Evolutionary conservation across 805 yeast genomes (phyloP).

Genomic region (Candida loeiensis): DNA sequence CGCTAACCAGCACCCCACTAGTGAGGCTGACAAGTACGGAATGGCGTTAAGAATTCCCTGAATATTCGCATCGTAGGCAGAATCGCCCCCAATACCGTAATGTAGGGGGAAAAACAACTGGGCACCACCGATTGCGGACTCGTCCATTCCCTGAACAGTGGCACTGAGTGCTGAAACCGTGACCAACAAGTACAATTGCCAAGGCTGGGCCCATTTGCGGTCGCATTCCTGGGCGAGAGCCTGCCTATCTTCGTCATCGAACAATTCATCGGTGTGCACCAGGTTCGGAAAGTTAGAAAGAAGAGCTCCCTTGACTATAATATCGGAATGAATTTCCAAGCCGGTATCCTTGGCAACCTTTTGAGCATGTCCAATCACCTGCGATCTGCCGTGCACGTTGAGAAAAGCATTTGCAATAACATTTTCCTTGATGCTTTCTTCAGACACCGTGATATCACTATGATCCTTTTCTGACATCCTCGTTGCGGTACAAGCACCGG

Average conservation of each 20-base stretch:
- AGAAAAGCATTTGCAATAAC: constrained; percentile 6
- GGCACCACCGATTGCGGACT: constrained; percentile 18
- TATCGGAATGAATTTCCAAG: not conserved
- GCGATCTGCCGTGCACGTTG: not conserved
- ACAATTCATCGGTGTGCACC: not conserved
- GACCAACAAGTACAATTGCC: constrained; percentile 5
- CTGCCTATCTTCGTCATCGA: not conserved
- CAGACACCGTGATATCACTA: not conserved
- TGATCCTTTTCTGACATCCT: not conserved
- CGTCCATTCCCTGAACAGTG: constrained; percentile 15
- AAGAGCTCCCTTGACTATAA: constrained; percentile 6
- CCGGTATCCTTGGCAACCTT: not conserved
- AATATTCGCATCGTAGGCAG: constrained; percentile 11
- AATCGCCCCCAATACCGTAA: constrained; percentile 3
- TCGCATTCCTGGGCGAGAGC: not conserved
- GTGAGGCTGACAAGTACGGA: constrained; percentile 13
- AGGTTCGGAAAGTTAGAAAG: constrained; percentile 2
- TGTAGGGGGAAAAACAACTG: constrained; percentile 10
- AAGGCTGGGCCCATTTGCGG: constrained; percentile 5
- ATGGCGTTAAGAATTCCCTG: constrained; percentile 13
- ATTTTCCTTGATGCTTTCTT: not conserved
- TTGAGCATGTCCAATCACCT: constrained; percentile 4
- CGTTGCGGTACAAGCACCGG: no score
- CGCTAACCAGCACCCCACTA: constrained; percentile 10
- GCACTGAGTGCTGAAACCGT: constrained; percentile 10